Evolutionary conservation across 2,329 filamentous ascomycete genomes (phyloP).

Genomic region (Beauveria scarabaeidicola): DNA sequence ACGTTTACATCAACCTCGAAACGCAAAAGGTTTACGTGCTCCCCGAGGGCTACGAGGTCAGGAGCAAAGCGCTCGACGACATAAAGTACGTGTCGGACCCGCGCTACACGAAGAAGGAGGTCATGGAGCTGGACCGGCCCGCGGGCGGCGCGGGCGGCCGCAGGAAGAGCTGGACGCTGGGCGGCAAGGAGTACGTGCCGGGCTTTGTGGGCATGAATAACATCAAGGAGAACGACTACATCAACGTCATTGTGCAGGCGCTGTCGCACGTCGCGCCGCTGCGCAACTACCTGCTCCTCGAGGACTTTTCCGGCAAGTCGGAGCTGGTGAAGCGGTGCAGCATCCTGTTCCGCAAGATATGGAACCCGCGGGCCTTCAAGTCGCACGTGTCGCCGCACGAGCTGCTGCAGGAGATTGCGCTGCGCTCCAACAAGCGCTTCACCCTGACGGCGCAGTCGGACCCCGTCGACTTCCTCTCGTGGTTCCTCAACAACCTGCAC

Average conservation of each 20-base stretch:
- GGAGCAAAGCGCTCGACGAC: constrained; percentile 88
- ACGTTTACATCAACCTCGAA: constrained; percentile 97
- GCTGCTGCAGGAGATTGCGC: constrained; percentile 85
- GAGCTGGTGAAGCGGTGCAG: constrained; percentile 84
- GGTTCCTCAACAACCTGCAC: constrained; percentile 96
- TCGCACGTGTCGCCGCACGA: constrained; percentile 96
- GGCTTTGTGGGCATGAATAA: constrained; percentile 99
- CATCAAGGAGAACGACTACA: constrained; percentile 98
- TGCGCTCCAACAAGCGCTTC: constrained; percentile 87
- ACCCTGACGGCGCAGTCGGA: constrained; percentile 86
- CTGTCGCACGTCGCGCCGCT: constrained; percentile 83
- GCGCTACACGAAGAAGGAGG: constrained; percentile 70
- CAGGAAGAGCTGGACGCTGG: constrained; percentile 60
- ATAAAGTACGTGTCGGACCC: constrained; percentile 98
- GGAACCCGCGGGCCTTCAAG: constrained; percentile 95
- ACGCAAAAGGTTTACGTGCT: constrained; percentile 85
- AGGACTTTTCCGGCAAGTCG: constrained; percentile 61
- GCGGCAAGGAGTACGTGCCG: constrained; percentile 78
- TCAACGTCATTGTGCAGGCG: constrained; percentile 90
- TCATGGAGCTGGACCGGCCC: constrained; percentile 66
- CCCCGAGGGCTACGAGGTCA: constrained; percentile 94
- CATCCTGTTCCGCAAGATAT: constrained; percentile 90
- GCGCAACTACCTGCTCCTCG: constrained; percentile 84
- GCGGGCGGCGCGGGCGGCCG: constrained; percentile 26
- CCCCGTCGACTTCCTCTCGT: constrained; percentile 91